These are phyloP conservation scores for Begonia masoniana DNA, from an alignment of 306 rosid species.

Conservation along the genomic window DNA sequence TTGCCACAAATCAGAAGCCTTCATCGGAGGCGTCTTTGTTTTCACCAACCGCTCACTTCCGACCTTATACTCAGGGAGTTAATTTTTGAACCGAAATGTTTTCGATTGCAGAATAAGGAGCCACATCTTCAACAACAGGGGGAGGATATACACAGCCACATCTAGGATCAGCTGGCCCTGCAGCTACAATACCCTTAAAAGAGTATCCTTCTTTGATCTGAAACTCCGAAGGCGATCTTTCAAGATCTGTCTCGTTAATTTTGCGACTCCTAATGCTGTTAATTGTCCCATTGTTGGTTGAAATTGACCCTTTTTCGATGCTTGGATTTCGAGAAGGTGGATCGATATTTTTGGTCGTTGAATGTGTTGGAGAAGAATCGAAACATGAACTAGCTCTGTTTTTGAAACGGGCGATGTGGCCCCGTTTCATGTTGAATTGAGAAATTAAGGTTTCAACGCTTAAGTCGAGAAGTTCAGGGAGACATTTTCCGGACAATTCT, in stretches of 20 bases:
- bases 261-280: constrained; percentile 15
- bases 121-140: constrained; percentile 39
- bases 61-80: constrained; percentile 70
- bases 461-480: constrained; percentile 42
- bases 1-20: constrained; percentile 66
- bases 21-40: constrained; percentile 66
- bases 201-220: constrained; percentile 57
- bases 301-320: constrained; percentile 20
- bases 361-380: constrained; percentile 20
- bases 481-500: constrained; percentile 34
- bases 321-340: constrained; percentile 21
- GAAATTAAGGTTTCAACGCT: constrained; percentile 29
- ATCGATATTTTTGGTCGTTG: constrained; percentile 22
- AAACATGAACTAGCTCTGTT: constrained; percentile 28
- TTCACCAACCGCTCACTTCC: constrained; percentile 74
- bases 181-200: constrained; percentile 71
- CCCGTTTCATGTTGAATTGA: constrained; percentile 68
- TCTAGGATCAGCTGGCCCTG: constrained; percentile 56
- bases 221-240: constrained; percentile 33
- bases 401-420: constrained; percentile 70
- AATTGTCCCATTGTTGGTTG: constrained; percentile 20
- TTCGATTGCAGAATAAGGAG: constrained; percentile 50
- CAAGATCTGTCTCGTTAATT: constrained; percentile 25
- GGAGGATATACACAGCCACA: constrained; percentile 73
- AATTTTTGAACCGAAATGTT: constrained; percentile 61